Conservation (phyloP, 345 rosid genomes). For the Fremontodendron californicum region DNA sequence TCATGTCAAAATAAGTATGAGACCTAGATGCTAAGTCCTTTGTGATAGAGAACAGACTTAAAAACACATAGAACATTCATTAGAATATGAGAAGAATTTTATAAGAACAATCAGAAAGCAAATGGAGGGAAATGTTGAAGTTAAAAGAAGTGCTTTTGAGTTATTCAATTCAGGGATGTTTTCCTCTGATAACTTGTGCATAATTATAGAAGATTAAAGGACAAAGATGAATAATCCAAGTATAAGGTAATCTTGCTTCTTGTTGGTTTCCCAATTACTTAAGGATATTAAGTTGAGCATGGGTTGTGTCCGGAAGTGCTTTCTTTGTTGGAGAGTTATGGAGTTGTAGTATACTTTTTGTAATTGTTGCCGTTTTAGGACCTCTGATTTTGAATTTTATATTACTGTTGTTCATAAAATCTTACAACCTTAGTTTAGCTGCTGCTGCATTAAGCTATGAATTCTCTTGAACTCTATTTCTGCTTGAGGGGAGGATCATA, state of each 20-base stretch:
- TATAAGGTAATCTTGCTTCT: not conserved
- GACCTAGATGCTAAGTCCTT: no score
- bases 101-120: not conserved
- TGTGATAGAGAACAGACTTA: not conserved
- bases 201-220: not conserved
- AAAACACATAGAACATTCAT: not conserved
- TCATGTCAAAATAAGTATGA: no score
- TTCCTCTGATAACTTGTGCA: not conserved
- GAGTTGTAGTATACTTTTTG: not conserved
- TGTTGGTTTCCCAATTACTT: not conserved
- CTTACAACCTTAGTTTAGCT: not conserved
- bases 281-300: not conserved
- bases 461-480: no score
- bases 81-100: not conserved
- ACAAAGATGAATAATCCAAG: not conserved
- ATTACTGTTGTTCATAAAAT: not conserved
- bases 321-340: not conserved
- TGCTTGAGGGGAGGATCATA: no score
- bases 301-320: not conserved
- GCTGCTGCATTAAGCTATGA: not conserved
- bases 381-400: not conserved
- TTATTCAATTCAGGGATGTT: not conserved
- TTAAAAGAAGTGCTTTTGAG: not conserved
- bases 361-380: not conserved
- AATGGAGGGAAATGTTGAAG: not conserved